Base-by-base conservation (phyloP, 768 basidiomycete genomes). In the Naganishia vaughanmartiniae region DNA sequence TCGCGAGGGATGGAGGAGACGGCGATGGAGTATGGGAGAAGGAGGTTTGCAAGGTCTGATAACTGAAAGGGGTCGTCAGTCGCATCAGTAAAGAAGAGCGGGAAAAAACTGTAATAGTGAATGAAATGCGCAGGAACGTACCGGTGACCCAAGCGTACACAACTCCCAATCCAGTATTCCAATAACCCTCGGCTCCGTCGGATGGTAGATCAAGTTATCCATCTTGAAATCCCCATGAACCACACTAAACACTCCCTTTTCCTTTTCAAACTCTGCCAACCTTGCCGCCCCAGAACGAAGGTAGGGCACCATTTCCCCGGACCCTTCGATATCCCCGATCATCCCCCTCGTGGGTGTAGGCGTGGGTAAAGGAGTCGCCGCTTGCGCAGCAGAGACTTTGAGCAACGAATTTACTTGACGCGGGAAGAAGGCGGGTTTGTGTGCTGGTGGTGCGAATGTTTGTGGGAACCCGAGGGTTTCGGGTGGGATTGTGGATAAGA, bases 121-220 rank as follows among this genome's bases (percentile, higher is more conserved):
- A 51, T 4, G 48, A 24, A n/a, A 26, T 15, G 24, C 24, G 26
- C 4, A 45, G 31, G 15, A 11, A 83, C 88, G 21, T 78, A 93
- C 90, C 39, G 92, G 91, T 76, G 90, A 92, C 7, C 93, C 94
- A 12, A 99, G 86, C 0, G 95, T 97, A 77, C 92, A 96, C 31
- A 99, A 83, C 78, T 99, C 95, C 95, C 95, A 99, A 77, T 99
- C 95, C 60, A 99, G 81, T 46, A 99, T 92, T 6, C 92, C 96
- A 73, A 98, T 93, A 4, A 98, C 93, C 51, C 86, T 84, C 72
- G 93, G 92, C 81, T 97, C 89, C 0, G 89, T 91, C 0, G 90
- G 89, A 75, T 98, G 94, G 82, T 96, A 98, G 73, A 84, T 83
- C 73, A 99, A 80, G 80, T 99, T 99, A 81, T 99, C 95, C n/a